Evolutionary conservation across 495 filamentous ascomycete species (phyloP), one percentile per base, ranked within the genome.

Genomic region (Talaromyces stipitatus): DNA sequence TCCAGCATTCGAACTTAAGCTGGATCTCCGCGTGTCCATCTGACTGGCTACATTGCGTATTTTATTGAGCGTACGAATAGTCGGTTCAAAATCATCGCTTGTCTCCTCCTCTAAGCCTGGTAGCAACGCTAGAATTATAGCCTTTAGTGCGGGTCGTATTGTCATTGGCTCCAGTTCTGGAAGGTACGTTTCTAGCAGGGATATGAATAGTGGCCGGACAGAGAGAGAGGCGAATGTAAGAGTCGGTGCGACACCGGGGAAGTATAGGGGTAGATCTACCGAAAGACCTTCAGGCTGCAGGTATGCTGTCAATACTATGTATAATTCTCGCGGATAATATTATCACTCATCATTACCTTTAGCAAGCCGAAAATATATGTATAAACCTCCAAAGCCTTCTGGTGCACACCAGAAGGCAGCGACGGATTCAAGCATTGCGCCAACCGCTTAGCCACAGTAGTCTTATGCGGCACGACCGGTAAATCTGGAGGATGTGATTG

Each of bases 321-420:
- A 28, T n/a, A n/a, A n/a, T n/a, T 46, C 33, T 33, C 32, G 7
- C n/a, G 22, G 9, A 45, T 4, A 24, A 50, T 18, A 24, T 6
- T 27, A 57, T 27, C 11, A 7, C 10, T 20, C 32, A 58, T 9
- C 56, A 53, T 12, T 58, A 70, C 68, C 65, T 67, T 71, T 8
- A 78, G 71, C 43, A 72, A 55, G 30, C 67, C 71, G 61, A 99
- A 99, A 57, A 97, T 86, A 61, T 89, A 90, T 7, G 74, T 81
- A 69, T 97, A 97, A 29, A 97, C 90, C 69, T 97, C 94, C 27
- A 99, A 80, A 3, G 94, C 85, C 66, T 97, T 97, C 66, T 97
- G 95, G 74, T 99, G 94, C n/a, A 99, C 94, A 20, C 95, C 94
- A 0, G 94, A 96, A 28, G 94, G 94, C 36, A 99, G 75, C 2